Conservation (phyloP, 192 early-diverging fungal genomes). For the Diversispora eburnea region DNA sequence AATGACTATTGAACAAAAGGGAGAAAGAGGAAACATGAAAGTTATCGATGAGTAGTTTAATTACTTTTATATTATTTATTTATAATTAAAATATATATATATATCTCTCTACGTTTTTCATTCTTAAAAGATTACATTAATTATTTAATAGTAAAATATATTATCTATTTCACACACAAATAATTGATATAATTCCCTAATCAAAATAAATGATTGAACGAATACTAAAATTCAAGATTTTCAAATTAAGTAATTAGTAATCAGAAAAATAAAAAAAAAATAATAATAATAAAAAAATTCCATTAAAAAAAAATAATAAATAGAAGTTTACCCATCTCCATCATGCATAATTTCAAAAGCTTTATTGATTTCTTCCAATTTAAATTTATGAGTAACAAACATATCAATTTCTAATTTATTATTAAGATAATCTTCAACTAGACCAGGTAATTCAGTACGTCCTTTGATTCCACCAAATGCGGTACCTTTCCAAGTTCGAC, state of each 20-base stretch:
- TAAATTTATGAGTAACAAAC: slow-evolving; percentile 82
- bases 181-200: too few relatives aligned
- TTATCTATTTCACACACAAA: too few relatives aligned
- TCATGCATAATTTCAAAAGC: slow-evolving; percentile 89
- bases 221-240: too few relatives aligned
- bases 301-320: not conserved
- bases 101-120: too few relatives aligned
- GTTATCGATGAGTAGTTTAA: not conserved
- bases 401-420: slow-evolving; percentile 89
- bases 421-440: slow-evolving; percentile 83
- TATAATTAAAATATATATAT: too few relatives aligned
- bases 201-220: too few relatives aligned
- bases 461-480: slow-evolving; percentile 99
- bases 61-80: too few relatives aligned
- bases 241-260: too few relatives aligned
- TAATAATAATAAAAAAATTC: not conserved
- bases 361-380: slow-evolving; percentile 85
- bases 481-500: slow-evolving; percentile 92
- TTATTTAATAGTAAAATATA: too few relatives aligned
- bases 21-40: slow-evolving; percentile 39
- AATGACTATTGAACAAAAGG: slow-evolving; percentile 57
- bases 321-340: slow-evolving; percentile 52
- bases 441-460: slow-evolving; percentile 77
- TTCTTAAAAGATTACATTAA: too few relatives aligned
- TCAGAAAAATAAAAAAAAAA: not conserved